Evolutionary conservation across 2,329 filamentous ascomycete species (phyloP).

Genomic region (Botryotinia narcissicola): DNA sequence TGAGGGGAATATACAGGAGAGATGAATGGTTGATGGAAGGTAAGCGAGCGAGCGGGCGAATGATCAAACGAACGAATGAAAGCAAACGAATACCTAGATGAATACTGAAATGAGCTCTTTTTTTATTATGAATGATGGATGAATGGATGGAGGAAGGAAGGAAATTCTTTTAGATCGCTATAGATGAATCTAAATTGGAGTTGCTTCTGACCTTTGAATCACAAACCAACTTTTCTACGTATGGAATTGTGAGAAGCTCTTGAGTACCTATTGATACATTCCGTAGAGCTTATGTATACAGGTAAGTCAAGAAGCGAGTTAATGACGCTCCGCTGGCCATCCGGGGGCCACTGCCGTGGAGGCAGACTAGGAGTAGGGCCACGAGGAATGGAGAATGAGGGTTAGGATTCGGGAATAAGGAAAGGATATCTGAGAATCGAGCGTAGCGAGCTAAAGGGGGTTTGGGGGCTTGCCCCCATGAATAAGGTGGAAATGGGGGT

Average conservation of each 20-base stretch:
- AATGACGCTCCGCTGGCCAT: slow-evolving; percentile 4
- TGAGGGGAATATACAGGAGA: neutral
- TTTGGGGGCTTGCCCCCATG: neutral
- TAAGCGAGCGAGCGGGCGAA: neutral
- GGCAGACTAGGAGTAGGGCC: neutral
- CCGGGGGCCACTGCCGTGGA: neutral
- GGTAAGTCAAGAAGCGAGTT: neutral
- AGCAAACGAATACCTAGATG: neutral
- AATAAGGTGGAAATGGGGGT: neutral
- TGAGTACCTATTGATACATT: neutral
- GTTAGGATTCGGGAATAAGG: neutral
- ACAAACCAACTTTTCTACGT: no score
- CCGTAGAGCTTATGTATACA: neutral
- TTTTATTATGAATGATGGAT: slow-evolving; percentile 15
- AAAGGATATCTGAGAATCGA: neutral
- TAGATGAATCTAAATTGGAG: slow-evolving; percentile 11
- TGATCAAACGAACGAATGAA: neutral
- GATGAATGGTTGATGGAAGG: neutral
- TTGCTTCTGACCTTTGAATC: neutral
- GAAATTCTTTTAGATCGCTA: neutral
- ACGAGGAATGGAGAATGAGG: neutral
- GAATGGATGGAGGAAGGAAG: neutral
- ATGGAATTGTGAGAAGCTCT: neutral
- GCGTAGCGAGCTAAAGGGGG: neutral
- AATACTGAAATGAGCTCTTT: neutral